phyloP scores from a whole-genome alignment of 306 rosid species.

The Hippophae gyantsensis region DNA sequence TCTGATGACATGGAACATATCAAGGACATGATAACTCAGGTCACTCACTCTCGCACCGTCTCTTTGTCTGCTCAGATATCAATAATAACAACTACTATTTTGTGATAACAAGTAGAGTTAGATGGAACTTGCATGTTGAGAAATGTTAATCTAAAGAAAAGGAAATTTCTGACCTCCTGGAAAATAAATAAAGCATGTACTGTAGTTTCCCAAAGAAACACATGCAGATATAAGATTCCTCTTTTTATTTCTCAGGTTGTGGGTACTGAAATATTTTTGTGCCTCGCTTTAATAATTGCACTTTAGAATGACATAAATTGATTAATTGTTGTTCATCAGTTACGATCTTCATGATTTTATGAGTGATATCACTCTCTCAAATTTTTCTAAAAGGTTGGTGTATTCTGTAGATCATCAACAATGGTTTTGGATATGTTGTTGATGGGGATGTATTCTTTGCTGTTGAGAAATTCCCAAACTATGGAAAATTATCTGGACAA shows the following conservation, averaged over 20 bases:
- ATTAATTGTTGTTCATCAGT: neutral
- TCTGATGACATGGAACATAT: conserved; percentile 83
- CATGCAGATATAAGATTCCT: neutral
- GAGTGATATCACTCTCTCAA: neutral
- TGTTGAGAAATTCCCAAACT: conserved; percentile 68
- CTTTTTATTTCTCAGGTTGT: neutral
- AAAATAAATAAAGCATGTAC: neutral
- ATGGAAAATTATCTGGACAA: conserved; percentile 81
- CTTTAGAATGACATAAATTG: neutral
- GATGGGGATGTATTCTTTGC: conserved; percentile 90
- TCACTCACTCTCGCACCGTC: conserved; percentile 4
- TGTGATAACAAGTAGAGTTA: neutral
- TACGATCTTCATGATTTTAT: neutral
- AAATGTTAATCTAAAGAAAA: conserved; percentile 1
- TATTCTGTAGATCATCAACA: conserved; percentile 64
- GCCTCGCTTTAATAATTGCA: neutral
- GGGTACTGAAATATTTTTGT: neutral
- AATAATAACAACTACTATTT: neutral
- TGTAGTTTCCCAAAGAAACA: neutral
- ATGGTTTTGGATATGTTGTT: conserved; percentile 57
- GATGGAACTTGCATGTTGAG: neutral
- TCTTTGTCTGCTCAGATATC: neutral
- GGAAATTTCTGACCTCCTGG: neutral
- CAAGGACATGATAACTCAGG: conserved; percentile 77
- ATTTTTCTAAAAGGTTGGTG: neutral